These are phyloP conservation scores for Fusarium decemcellulare DNA, from an alignment of 2,329 filamentous ascomycete genomes.

Conservation along the genomic window DNA sequence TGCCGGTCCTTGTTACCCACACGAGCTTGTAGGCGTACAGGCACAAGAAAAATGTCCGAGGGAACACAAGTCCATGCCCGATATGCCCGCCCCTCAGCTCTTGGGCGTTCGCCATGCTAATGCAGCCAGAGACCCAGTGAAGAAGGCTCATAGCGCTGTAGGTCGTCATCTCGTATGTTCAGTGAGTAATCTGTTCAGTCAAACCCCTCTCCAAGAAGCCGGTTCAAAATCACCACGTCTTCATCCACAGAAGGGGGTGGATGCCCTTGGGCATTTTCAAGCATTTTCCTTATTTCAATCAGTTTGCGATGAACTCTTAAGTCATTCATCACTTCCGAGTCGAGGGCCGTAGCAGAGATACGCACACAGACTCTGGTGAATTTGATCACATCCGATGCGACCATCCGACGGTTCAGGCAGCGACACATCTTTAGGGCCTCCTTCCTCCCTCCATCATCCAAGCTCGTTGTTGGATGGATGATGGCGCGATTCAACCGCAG, in stretches of 20 bases:
- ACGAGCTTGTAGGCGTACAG: constrained; percentile 57
- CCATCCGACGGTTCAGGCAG: constrained; percentile 39
- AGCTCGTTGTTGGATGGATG: constrained; percentile 6
- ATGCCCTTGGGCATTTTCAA: background rate
- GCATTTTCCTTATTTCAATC: background rate
- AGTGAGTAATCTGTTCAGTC: constrained; percentile 17
- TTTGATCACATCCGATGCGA: constrained; percentile 36
- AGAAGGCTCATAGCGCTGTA: constrained; percentile 20
- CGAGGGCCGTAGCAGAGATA: constrained; percentile 5
- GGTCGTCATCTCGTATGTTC: constrained; percentile 23
- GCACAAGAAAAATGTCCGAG: constrained; percentile 55
- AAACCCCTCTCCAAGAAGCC: constrained; percentile 8
- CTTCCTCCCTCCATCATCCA: constrained; percentile 16
- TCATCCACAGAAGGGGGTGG: constrained; percentile 2
- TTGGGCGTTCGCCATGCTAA: constrained; percentile 22
- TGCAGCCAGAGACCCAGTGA: constrained; percentile 6
- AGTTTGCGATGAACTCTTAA: background rate
- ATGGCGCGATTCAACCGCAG: constrained; percentile 6
- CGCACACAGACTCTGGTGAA: constrained; percentile 24
- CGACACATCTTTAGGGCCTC: constrained; percentile 22
- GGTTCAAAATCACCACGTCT: constrained; percentile 10
- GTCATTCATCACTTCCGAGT: constrained; percentile 14
- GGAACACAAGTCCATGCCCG: constrained; percentile 51
- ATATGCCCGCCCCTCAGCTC: constrained; percentile 34
- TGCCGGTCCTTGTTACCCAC: constrained; percentile 50